Evolutionary conservation across 768 basidiomycete species (phyloP), one percentile per base, ranked within the genome.

Genomic region (Dioszegia crocea): DNA sequence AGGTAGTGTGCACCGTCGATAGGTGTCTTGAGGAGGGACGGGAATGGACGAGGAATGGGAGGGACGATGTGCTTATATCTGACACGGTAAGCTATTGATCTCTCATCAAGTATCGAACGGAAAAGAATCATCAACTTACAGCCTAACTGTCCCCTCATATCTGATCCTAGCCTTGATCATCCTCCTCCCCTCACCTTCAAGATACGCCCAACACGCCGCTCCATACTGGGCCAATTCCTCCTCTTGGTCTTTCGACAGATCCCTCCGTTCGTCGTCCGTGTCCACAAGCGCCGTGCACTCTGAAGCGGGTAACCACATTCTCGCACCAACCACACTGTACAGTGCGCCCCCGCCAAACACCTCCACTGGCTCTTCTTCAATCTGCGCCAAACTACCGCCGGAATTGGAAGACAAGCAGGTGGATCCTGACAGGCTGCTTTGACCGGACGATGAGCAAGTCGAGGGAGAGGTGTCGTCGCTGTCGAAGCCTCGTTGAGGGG

Each of bases 271-370:
- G 16, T 49, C 55, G 14, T 60, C 56, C n/a, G 64, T 36, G 50
- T 71, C 65, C 3, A 74, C 63, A 2, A 70, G 29, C 1, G 63
- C 62, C 23, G 49, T 27, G 14, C 71, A 59, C 36, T 56, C 16
- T 31, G 41, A 2, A 16, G 72, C 41, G 1, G 61, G 49, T 4
- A 71, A 43, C 65, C 67, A 74, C 23, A 74, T 56, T 31, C 72
- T 59, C 1, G 72, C 69, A 2, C 72, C 72, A 5, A 69, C 58
- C 11, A 71, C 52, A 5, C 69, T 64, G 59, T 71, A 74, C 26
- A 71, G 51, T 1, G 62, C 70, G 23, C 69, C 69, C 14, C 72
- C 72, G 31, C 72, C 72, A 2, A 74, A 31, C 23, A 62, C 60
- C 38, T 68, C 64, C 38, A 60, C 57, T 4, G 55, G 46, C 19